Evolutionary conservation across 768 basidiomycete species (phyloP).

Genomic region (Lentinula raphanica): DNA sequence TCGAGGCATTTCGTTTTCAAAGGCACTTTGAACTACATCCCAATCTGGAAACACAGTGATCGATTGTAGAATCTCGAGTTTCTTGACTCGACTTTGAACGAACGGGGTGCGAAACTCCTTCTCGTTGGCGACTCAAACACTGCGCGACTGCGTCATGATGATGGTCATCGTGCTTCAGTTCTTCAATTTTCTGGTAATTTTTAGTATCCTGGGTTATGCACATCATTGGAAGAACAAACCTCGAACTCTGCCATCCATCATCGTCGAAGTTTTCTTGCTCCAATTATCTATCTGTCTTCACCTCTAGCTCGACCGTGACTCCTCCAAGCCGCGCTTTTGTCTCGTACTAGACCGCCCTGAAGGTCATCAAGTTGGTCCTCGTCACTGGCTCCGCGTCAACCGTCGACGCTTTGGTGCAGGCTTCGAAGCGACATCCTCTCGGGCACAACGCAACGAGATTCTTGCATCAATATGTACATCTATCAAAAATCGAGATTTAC

Average conservation of each 20-base stretch:
- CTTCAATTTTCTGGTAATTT: background rate
- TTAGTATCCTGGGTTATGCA: background rate
- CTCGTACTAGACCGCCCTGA: background rate
- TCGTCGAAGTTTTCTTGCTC: background rate
- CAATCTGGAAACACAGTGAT: too few species aligned
- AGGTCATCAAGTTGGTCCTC: background rate
- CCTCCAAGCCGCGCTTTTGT: too few species aligned
- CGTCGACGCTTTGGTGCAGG: background rate
- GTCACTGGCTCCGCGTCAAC: background rate
- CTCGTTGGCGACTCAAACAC: background rate
- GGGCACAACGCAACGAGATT: too few species aligned
- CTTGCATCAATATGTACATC: too few species aligned
- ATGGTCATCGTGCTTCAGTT: background rate
- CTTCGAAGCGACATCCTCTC: background rate
- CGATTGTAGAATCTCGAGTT: too few species aligned
- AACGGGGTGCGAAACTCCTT: background rate
- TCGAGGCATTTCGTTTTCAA: too few species aligned
- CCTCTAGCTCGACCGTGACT: background rate
- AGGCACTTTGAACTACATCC: too few species aligned
- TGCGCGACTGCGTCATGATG: background rate
- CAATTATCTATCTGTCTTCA: background rate
- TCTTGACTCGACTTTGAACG: too few species aligned
- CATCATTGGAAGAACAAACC: background rate
- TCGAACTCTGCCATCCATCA: background rate
- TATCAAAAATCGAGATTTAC: too few species aligned